Base-by-base conservation (phyloP, 2,329 filamentous ascomycete genomes). In the Neurospora crassa region DNA sequence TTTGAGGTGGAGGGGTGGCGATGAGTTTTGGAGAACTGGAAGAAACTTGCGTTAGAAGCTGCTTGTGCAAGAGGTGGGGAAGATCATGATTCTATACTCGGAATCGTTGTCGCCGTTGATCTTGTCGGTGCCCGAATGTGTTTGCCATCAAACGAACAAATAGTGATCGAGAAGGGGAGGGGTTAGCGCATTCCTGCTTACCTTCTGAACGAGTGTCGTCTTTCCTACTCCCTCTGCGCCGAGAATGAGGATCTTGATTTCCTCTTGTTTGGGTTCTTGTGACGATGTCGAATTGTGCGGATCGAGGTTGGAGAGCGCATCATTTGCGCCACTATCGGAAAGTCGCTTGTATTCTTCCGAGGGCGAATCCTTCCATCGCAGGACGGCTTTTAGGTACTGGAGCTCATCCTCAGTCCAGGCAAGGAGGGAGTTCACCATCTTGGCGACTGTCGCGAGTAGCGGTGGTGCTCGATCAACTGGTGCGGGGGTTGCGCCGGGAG, bases 151-250 rank as follows among this genome's bases (percentile, higher is more conserved):
- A 40, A 18, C 34, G 12, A 59, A 11, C 18, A 18, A 2, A 12
- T 20, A n/a, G 43, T 20, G 12, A 59, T 6, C 12, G 47, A 59
- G 20, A 3, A 5, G 47, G 24, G 16, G 29, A 63, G 14, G 29
- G 53, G 4, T 18, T 16, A 14, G 16, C 53, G 53, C 53, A 63
- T 63, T 63, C 16, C 14, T 63, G 63, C 74, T 63, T 72, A 83
- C 82, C 73, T 79, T 78, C 5, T 79, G 80, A 14, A 83, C 71
- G 7, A 83, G 76, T 5, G 81, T 78, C 10, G 82, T 83, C 75
- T 84, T 84, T n/a, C 82, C 82, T 63, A 78, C 79, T 0, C 80
- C 80, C 41, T 80, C 78, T 2, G 77, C 78, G 5, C 82, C 82
- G 18, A 83, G 75, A 14, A 83, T 76, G 37, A 84, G 77, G 29